A percentile compares a stretch with the other conserved stretches of the same genome.
These are phyloP conservation scores for Talaromyces sp. DNA, from an alignment of 2,329 filamentous ascomycete genomes.

Conservation along the genomic window DNA sequence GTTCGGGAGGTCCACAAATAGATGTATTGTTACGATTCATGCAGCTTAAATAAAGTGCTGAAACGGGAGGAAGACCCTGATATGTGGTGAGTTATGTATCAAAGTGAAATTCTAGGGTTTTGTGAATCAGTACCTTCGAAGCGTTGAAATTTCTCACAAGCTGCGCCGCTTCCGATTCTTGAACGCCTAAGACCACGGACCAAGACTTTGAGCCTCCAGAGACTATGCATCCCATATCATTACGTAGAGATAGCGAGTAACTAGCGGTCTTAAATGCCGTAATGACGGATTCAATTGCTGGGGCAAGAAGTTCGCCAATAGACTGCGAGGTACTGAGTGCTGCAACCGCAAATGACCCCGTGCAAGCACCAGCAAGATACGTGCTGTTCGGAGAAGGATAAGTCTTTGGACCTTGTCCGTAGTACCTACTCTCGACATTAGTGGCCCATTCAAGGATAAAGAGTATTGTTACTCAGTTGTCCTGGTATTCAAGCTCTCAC, in stretches of 20 bases:
- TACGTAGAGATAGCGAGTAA: background rate
- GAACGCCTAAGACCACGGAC: background rate
- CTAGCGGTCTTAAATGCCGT: background rate
- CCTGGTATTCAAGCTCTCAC: background rate
- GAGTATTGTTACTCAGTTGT: background rate
- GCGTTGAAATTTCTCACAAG: background rate
- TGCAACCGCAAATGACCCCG: background rate
- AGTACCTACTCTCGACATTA: background rate
- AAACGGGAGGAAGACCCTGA: background rate
- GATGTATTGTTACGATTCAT: background rate
- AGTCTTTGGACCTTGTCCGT: background rate
- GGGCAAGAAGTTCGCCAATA: background rate
- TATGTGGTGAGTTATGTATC: background rate
- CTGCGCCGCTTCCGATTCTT: background rate
- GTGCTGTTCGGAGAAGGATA: background rate
- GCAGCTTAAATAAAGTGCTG: background rate
- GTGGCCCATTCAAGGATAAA: background rate
- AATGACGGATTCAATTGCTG: background rate
- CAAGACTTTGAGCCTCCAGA: background rate
- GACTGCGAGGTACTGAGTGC: background rate
- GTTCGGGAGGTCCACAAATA: background rate
- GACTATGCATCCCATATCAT: background rate
- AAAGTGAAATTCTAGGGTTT: background rate
- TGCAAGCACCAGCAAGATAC: background rate
- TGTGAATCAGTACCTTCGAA: background rate